A percentile compares a stretch with the other conserved stretches of the same genome.
These are phyloP conservation scores for Erigeron canadensis DNA, from an alignment of 129 eudicot species.

Conservation along the genomic window DNA sequence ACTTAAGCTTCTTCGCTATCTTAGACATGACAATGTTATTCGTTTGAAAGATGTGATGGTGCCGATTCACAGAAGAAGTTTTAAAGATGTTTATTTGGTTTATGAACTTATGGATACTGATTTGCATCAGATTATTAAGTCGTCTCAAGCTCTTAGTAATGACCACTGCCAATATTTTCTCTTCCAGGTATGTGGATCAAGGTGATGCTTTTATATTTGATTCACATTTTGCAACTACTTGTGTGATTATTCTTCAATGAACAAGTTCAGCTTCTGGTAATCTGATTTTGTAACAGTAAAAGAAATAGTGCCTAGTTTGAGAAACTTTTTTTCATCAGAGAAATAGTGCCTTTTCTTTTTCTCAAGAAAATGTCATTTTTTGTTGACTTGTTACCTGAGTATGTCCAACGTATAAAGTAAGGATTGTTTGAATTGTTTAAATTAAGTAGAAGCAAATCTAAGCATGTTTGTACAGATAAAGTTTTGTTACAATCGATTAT, in stretches of 20 bases:
- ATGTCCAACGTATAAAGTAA: not conserved
- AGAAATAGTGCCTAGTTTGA: too few species aligned
- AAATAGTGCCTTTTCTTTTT: too few species aligned
- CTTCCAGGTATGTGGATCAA: constrained; percentile 54
- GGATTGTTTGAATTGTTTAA: not conserved
- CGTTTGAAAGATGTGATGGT: constrained; percentile 74
- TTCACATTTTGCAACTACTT: not conserved
- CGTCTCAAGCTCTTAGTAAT: constrained; percentile 67
- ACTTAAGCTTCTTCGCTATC: constrained; percentile 66
- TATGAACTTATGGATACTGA: constrained; percentile 82
- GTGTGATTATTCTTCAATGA: not conserved
- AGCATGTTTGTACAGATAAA: too few species aligned
- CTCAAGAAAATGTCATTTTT: too few species aligned
- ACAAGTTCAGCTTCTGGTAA: not conserved
- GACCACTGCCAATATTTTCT: constrained; percentile 79
- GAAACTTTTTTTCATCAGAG: too few species aligned
- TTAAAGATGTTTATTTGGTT: constrained; percentile 78
- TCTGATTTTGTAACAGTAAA: not conserved
- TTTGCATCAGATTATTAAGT: constrained; percentile 74
- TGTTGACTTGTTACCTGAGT: too few species aligned
- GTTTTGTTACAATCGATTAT: not conserved
- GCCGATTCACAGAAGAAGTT: constrained; percentile 59
- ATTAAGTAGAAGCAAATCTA: not conserved
- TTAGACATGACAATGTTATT: constrained; percentile 72
- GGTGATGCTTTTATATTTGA: not conserved